Evolutionary conservation across 345 rosid genomes (phyloP).

Genomic region (Rhizophora mangle): DNA sequence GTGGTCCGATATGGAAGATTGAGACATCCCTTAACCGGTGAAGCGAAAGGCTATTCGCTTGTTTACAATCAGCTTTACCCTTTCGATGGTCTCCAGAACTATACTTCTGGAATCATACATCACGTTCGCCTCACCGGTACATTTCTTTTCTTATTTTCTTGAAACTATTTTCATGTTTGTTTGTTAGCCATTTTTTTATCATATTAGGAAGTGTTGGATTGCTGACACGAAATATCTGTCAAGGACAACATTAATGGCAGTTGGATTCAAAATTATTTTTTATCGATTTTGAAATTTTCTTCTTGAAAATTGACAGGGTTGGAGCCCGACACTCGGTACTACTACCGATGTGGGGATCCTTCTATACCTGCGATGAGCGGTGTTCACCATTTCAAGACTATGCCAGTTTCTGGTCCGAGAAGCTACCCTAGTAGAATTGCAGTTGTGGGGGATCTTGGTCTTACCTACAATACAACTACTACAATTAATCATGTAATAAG

Average conservation of each 20-base stretch:
- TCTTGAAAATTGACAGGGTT: conserved; percentile 43
- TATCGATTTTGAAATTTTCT: too few species aligned
- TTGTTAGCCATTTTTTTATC: too few species aligned
- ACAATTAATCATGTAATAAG: conserved; percentile 49
- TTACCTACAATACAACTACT: conserved; percentile 71
- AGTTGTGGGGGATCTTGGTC: conserved; percentile 82
- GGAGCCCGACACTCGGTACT: conserved; percentile 52
- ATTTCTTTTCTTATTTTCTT: too few species aligned
- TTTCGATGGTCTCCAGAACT: conserved; percentile 50
- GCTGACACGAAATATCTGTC: too few species aligned
- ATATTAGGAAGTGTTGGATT: too few species aligned
- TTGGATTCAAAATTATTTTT: too few species aligned
- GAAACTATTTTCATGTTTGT: neutral
- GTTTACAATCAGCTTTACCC: conserved; percentile 67
- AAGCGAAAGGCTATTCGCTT: conserved; percentile 54
- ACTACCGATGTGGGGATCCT: conserved; percentile 75
- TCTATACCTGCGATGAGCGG: conserved; percentile 57
- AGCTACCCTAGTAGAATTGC: conserved; percentile 67
- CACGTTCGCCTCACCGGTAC: conserved; percentile 69
- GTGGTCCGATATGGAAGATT: conserved; percentile 54
- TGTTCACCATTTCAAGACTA: conserved; percentile 53
- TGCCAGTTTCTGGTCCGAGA: conserved; percentile 56
- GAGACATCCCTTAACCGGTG: conserved; percentile 20
- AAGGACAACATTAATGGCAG: too few species aligned
- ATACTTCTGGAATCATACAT: conserved; percentile 86